phyloP scores from a whole-genome alignment of 768 basidiomycete species.

The Leccinellum luteum region DNA sequence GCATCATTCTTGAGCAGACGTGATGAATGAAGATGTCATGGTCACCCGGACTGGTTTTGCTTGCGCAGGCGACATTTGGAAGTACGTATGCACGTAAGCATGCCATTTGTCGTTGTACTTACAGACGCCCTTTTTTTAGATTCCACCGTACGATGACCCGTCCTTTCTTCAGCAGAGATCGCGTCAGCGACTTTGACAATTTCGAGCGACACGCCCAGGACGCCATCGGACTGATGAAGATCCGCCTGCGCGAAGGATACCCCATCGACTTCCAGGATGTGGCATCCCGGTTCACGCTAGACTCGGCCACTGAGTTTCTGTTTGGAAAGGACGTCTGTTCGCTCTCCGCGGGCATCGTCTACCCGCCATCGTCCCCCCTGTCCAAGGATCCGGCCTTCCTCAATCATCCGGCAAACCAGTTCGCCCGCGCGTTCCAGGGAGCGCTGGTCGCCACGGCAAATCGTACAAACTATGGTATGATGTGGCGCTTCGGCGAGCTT shows the following conservation, averaged over 20 bases:
- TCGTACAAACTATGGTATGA: constrained; percentile 38
- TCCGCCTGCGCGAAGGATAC: constrained; percentile 33
- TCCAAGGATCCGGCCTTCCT: constrained; percentile 23
- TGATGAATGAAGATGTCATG: background rate
- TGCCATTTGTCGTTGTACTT: background rate
- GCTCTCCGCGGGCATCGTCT: constrained; percentile 38
- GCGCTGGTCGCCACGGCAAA: constrained; percentile 34
- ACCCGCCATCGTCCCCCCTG: constrained; percentile 24
- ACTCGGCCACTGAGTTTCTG: constrained; percentile 57
- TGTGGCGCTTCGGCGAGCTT: constrained; percentile 46
- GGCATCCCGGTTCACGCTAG: constrained; percentile 48
- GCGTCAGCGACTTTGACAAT: constrained; percentile 40
- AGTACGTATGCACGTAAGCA: constrained; percentile 22
- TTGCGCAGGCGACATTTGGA: constrained; percentile 36
- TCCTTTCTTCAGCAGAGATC: constrained; percentile 40
- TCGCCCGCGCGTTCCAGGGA: constrained; percentile 38
- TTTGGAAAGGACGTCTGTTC: constrained; percentile 44
- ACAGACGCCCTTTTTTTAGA: constrained; percentile 14
- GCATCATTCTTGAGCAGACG: background rate
- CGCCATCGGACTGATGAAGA: constrained; percentile 33
- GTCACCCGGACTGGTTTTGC: background rate
- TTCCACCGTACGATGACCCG: constrained; percentile 45
- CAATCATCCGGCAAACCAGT: constrained; percentile 34
- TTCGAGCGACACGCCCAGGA: constrained; percentile 37
- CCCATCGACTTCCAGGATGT: constrained; percentile 46